These are phyloP conservation scores for Noccaea caerulescens DNA, from an alignment of 345 rosid genomes.

Conservation along the genomic window DNA sequence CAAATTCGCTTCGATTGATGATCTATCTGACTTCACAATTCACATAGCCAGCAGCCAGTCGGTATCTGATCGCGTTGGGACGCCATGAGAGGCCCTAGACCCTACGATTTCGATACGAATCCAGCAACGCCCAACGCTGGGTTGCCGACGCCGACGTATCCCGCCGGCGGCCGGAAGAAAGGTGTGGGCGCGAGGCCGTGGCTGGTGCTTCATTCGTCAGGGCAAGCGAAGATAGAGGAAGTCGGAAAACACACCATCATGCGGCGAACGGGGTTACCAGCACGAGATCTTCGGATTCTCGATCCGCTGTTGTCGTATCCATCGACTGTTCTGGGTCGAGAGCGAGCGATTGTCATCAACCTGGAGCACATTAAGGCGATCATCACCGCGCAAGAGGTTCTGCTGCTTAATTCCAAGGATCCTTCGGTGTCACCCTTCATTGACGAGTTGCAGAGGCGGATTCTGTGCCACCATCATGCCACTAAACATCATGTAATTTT, in stretches of 20 bases:
- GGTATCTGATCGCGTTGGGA: slow-evolving; percentile 1
- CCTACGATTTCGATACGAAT: slow-evolving; percentile 50
- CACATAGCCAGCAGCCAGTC: too few species aligned
- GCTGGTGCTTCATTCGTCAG: slow-evolving; percentile 66
- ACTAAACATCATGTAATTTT: slow-evolving; percentile 61
- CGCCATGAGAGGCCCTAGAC: slow-evolving; percentile 49
- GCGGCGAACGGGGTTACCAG: slow-evolving; percentile 93
- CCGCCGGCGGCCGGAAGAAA: slow-evolving; percentile 55
- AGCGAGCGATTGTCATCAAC: slow-evolving; percentile 85
- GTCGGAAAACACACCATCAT: slow-evolving; percentile 87
- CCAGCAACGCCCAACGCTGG: slow-evolving; percentile 43
- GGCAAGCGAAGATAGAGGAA: slow-evolving; percentile 58
- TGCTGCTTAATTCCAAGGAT: slow-evolving; percentile 77
- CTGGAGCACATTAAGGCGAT: slow-evolving; percentile 95
- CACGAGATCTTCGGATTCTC: slow-evolving; percentile 85
- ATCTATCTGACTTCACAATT: too few species aligned
- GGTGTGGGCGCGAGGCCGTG: slow-evolving; percentile 68
- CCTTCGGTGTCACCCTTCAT: slow-evolving; percentile 82
- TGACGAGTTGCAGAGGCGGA: slow-evolving; percentile 69
- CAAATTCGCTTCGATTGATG: background rate
- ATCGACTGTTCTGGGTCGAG: slow-evolving; percentile 83
- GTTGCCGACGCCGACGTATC: slow-evolving; percentile 33
- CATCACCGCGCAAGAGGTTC: slow-evolving; percentile 84
- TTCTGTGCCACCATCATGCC: slow-evolving; percentile 65
- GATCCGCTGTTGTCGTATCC: slow-evolving; percentile 95